Percentiles rank a stretch among this genome's conserved stretches.
These are phyloP conservation scores for Fusarium proliferatum DNA, from an alignment of 2,329 filamentous ascomycete genomes.

Conservation along the genomic window DNA sequence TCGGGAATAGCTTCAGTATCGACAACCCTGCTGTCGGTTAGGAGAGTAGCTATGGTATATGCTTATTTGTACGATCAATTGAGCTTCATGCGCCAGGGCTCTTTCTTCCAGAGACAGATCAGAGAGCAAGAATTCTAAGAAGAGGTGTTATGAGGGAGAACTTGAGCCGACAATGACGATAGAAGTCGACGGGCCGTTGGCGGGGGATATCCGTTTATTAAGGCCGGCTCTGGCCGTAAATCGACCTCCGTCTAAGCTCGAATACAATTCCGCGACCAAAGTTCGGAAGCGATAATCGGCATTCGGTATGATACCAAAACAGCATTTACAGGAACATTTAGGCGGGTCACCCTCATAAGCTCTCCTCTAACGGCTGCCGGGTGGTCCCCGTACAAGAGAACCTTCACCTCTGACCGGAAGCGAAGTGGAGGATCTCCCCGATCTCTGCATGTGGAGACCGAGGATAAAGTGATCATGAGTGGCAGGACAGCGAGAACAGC, in stretches of 20 bases:
- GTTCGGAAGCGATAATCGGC: conserved; percentile 44
- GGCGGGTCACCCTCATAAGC: not conserved
- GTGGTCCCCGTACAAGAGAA: not conserved
- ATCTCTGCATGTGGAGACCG: conserved; percentile 23
- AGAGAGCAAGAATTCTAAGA: not conserved
- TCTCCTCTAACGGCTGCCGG: conserved; percentile 23
- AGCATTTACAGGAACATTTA: not conserved
- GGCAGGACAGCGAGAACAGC: conserved; percentile 20
- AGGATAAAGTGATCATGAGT: conserved; percentile 17
- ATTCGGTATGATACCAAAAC: conserved; percentile 22
- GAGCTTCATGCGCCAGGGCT: conserved; percentile 11
- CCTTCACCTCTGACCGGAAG: conserved; percentile 5
- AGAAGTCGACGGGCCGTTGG: conserved; percentile 34
- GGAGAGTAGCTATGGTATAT: conserved; percentile 15
- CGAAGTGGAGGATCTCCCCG: conserved; percentile 21
- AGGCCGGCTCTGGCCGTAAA: conserved; percentile 37
- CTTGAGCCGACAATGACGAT: conserved; percentile 30
- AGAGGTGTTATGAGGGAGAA: conserved; percentile 6
- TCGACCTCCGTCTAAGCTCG: conserved; percentile 18
- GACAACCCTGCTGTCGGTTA: conserved; percentile 12
- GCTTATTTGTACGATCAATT: conserved; percentile 13
- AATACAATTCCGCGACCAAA: conserved; percentile 17
- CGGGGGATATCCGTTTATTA: conserved; percentile 40
- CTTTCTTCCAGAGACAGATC: not conserved
- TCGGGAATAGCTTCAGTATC: conserved; percentile 16